Evolutionary conservation across 1,139 yeast species (phyloP).

Genomic region (Yamadazyma triangularis): DNA sequence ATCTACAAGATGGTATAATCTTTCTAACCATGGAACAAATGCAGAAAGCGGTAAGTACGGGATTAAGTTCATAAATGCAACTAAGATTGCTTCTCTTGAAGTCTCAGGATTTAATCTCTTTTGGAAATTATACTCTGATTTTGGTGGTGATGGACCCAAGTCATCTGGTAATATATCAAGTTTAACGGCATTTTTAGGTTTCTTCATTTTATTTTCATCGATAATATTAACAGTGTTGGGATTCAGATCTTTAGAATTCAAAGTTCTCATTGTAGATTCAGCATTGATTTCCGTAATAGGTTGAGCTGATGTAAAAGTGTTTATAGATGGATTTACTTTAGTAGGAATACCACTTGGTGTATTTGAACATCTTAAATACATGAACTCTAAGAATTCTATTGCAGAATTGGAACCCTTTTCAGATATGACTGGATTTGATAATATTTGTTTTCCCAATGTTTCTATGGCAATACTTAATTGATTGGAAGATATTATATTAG

Average conservation of each 20-base stretch:
- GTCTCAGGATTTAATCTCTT: slow-evolving; percentile 34
- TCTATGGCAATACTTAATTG: slow-evolving; percentile 60
- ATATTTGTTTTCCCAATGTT: slow-evolving; percentile 49
- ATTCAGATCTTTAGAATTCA: slow-evolving; percentile 18
- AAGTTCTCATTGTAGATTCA: slow-evolving; percentile 29
- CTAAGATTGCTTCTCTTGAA: slow-evolving; percentile 48
- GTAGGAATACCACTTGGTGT: slow-evolving; percentile 27
- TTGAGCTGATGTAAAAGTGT: slow-evolving; percentile 31
- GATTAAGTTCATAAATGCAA: slow-evolving; percentile 46
- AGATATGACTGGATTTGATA: slow-evolving; percentile 37
- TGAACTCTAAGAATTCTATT: slow-evolving; percentile 37
- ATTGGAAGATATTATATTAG: slow-evolving; percentile 46
- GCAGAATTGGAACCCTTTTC: slow-evolving; percentile 21
- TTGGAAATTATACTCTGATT: slow-evolving; percentile 20
- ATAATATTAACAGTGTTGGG: slow-evolving; percentile 19
- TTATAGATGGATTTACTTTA: slow-evolving; percentile 10
- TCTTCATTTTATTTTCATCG: slow-evolving; percentile 27
- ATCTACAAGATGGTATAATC: slow-evolving; percentile 38
- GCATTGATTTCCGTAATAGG: slow-evolving; percentile 37
- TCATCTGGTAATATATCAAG: slow-evolving; percentile 17
- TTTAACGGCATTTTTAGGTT: slow-evolving; percentile 26
- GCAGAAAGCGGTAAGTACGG: slow-evolving; percentile 49
- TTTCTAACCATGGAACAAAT: slow-evolving; percentile 46
- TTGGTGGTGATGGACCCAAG: slow-evolving; percentile 4
- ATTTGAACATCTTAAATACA: slow-evolving; percentile 34